Conservation (phyloP, 2,329 filamentous ascomycete species). For the Trichoderma aggressivum region DNA sequence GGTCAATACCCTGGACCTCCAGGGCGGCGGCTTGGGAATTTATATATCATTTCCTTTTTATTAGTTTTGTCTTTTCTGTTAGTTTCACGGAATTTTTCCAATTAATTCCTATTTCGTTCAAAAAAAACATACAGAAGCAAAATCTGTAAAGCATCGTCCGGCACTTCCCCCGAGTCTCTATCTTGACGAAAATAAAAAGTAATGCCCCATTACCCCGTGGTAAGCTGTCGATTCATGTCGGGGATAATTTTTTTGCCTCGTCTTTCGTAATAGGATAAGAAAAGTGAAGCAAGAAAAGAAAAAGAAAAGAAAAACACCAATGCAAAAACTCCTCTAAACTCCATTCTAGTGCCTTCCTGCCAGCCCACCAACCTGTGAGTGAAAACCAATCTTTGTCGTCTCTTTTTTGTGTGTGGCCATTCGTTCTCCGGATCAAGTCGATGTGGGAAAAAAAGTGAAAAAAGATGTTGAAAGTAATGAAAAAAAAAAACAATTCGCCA, state of each 20-base stretch:
- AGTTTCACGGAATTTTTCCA: neutral
- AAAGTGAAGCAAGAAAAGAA: neutral
- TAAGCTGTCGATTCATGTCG: neutral
- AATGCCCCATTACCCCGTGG: neutral
- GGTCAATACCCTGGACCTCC: neutral
- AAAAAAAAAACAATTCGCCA: neutral
- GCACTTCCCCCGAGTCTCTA: neutral
- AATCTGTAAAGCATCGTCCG: neutral
- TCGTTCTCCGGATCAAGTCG: neutral
- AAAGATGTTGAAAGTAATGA: neutral
- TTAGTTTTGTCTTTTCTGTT: neutral
- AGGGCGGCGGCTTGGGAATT: neutral
- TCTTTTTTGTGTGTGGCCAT: neutral
- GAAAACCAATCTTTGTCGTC: neutral
- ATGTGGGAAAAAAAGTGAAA: neutral
- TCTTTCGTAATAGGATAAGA: slow-evolving; percentile 4
- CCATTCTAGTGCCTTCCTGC: slow-evolving; percentile 2
- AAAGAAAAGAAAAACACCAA: neutral
- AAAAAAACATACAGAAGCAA: neutral
- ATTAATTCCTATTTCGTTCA: neutral
- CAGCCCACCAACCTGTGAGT: neutral
- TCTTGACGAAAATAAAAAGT: neutral
- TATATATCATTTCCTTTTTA: neutral
- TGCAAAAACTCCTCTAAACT: slow-evolving; percentile 1
- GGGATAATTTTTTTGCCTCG: neutral